Base-by-base conservation (phyloP, 2,329 filamentous ascomycete species). In the Drechslerella stenobrocha region DNA sequence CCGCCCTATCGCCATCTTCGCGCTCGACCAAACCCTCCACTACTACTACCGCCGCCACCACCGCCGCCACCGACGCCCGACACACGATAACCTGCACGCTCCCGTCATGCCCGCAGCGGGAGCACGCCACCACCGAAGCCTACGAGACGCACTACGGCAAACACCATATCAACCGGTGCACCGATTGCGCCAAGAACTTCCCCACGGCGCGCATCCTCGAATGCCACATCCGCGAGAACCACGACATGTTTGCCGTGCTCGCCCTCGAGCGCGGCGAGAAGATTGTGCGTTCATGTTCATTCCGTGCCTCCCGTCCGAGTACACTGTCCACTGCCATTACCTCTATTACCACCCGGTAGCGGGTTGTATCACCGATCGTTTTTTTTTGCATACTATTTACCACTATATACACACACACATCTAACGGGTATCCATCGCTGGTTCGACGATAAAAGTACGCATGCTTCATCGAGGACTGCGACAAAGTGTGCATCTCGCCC, bases 171-270 rank as follows among this genome's bases (percentile, higher is more conserved):
- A 69, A 61, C 34, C 56, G 64, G 9, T 69, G 64, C 52, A 51
- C 60, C 35, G 64, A 69, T 13, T 69, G 64, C 60, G 37, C 32
- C 7, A 60, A 58, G 34, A 69, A 69, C 40, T 69, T 69, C 18
- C 64, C 64, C 2, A 56, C 64, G 6, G 35, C 15, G 46, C 50
- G 64, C 32, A 69, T 69, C 24, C 45, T 69, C 18, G 56, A 69
- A 7, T 69, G 64, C 52, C 64, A 69, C 44, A 69, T 69, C 22
- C 40, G 53, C 8, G 64, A 69, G 56, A 69, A 69, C 35, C 64
- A 69, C 56, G 64, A 69, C 47, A 69, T 61, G 64, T 69, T 69
- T 52, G 56, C 56, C 1, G 52, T 61, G 6, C 9, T 69, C 3
- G 53, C 52, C 23, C 23, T n/a, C 47, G 64, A 69, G 56, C 50